Conservation (phyloP, 345 rosid species). For the Moricandia moricandioides region DNA sequence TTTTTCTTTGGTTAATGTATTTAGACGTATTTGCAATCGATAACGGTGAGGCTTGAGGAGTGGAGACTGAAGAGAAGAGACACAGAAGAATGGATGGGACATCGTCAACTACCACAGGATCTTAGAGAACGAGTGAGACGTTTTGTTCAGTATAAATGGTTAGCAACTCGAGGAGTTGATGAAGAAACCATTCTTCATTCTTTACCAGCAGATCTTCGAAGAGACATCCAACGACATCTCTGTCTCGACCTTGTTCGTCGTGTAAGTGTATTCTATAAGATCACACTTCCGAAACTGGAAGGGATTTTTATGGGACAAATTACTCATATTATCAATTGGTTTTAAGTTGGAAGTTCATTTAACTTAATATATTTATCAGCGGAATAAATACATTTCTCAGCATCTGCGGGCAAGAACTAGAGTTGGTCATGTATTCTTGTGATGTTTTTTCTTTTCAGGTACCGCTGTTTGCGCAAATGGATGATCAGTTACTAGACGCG, state of each 20-base stretch:
- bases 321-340: neutral
- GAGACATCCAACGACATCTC: conserved; percentile 78
- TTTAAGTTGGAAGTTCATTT: neutral
- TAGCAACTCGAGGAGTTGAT: conserved; percentile 70
- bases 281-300: neutral
- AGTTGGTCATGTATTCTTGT: neutral
- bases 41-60: conserved; percentile 68
- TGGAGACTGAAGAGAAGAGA: conserved; percentile 73
- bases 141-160: conserved; percentile 72
- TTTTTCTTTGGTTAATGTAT: neutral
- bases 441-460: conserved; percentile 37
- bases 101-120: conserved; percentile 59
- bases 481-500: conserved; percentile 64
- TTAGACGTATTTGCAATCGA: conserved; percentile 73
- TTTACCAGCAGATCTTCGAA: conserved; percentile 68
- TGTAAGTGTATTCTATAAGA: conserved; percentile 43
- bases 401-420: neutral
- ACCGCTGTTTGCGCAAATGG: conserved; percentile 64
- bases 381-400: neutral
- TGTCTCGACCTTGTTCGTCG: conserved; percentile 81
- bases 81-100: conserved; percentile 74
- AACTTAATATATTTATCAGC: too few species aligned
- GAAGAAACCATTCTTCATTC: conserved; percentile 64
- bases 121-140: conserved; percentile 48
- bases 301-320: too few species aligned